These are phyloP conservation scores for Glebionis coronaria DNA, from an alignment of 129 eudicot genomes.

Conservation along the genomic window DNA sequence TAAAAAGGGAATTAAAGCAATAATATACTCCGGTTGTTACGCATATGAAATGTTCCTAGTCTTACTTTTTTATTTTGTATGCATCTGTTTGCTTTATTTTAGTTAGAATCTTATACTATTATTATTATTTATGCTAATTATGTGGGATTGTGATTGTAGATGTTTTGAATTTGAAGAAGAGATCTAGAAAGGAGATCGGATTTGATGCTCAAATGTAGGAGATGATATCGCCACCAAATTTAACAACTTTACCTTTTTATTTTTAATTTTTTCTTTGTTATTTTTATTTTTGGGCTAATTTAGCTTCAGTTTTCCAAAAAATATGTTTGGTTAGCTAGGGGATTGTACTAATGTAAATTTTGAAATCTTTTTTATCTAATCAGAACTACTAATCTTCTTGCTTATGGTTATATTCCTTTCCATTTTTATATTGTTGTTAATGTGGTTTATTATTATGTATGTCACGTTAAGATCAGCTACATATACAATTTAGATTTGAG, in stretches of 20 bases:
- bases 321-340: conserved; percentile 15
- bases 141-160: conserved; percentile 32
- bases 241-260: conserved; percentile 5
- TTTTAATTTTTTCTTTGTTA: background rate
- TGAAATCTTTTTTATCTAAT: conserved; percentile 27
- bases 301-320: conserved; percentile 12
- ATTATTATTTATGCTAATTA: background rate
- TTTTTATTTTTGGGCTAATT: conserved; percentile 1
- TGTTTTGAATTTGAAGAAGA: conserved; percentile 39
- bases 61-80: background rate
- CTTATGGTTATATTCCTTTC: no score
- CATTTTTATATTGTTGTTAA: background rate
- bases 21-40: background rate
- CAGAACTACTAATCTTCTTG: conserved; percentile 9
- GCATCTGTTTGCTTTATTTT: conserved; percentile 2
- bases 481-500: no score
- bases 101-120: background rate
- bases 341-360: conserved; percentile 28
- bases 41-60: background rate
- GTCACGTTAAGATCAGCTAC: no score
- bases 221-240: conserved; percentile 18
- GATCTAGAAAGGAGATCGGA: conserved; percentile 47
- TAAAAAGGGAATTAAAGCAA: background rate
- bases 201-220: conserved; percentile 48
- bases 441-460: background rate